Percentiles rank a stretch among this genome's conserved stretches.
Conservation (phyloP, 768 basidiomycete species). For the Dioszegia aurantiaca region DNA sequence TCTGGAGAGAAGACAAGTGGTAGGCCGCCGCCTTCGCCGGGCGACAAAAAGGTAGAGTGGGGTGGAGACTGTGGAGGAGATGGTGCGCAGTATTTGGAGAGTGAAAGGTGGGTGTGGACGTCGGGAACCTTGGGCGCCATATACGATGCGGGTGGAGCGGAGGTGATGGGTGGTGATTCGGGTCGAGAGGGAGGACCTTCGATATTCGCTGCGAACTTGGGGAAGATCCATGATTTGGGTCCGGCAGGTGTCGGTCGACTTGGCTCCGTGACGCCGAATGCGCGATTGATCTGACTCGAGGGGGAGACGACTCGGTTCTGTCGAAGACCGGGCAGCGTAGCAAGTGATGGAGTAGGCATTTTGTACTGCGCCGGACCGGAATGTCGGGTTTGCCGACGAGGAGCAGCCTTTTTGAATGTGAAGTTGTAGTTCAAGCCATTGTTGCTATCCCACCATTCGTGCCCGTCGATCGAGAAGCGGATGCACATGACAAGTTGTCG, state of each 20-base stretch:
- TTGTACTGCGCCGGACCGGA: conserved; percentile 29
- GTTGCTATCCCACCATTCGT: conserved; percentile 52
- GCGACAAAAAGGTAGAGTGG: neutral
- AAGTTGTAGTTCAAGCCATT: conserved; percentile 50
- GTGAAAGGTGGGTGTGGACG: conserved; percentile 43
- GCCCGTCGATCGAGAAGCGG: conserved; percentile 45
- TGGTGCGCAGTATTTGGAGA: conserved; percentile 49
- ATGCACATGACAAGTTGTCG: conserved; percentile 48
- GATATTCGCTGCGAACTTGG: conserved; percentile 19
- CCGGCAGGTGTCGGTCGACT: conserved; percentile 19
- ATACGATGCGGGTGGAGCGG: conserved; percentile 35
- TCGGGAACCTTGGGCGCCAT: conserved; percentile 42
- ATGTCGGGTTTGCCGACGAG: conserved; percentile 22
- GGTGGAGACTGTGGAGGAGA: conserved; percentile 48
- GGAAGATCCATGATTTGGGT: conserved; percentile 38
- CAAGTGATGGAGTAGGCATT: conserved; percentile 10
- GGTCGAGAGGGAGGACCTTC: conserved; percentile 19
- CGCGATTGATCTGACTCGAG: conserved; percentile 25
- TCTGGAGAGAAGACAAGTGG: conserved; percentile 18
- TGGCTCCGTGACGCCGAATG: conserved; percentile 27
- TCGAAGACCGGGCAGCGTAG: conserved; percentile 35
- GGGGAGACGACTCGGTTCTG: conserved; percentile 20
- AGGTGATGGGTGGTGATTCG: conserved; percentile 34
- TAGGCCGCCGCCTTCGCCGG: neutral
- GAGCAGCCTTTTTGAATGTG: conserved; percentile 43